Base-by-base conservation (phyloP, 1,284 basidiomycete genomes). In the Apiotrichum veenhuisii region DNA sequence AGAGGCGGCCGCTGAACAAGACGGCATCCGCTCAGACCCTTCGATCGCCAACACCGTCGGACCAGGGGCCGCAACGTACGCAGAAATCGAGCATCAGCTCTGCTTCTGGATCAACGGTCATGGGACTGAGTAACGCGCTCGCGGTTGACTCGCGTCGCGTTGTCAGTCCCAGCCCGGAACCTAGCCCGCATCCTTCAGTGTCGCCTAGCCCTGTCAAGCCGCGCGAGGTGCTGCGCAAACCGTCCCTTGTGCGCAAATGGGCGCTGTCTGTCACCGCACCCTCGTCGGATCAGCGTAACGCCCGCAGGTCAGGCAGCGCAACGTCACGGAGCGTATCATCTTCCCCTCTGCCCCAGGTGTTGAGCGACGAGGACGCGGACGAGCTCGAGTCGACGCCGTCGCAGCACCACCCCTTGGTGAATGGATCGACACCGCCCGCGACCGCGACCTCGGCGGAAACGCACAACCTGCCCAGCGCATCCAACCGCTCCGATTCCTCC, bases 241-340 rank as follows among this genome's bases (percentile, higher is more conserved):
- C 60, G 14, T 62, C 60, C 0, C 48, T 62, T 0, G 57, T 62
- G 40, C 60, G 60, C 52, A 62, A 62, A 42, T 62, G 60, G 60
- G 60, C 60, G 3, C 30, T 45, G 3, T 51, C 53, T 22, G 60
- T 58, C 26, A 40, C 47, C n/a, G n/a, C n/a, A n/a, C n/a, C n/a
- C n/a, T n/a, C n/a, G n/a, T n/a, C n/a, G n/a, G n/a, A n/a, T n/a
- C n/a, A n/a, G n/a, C n/a, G n/a, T n/a, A n/a, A n/a, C n/a, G n/a
- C n/a, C n/a, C n/a, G n/a, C n/a, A n/a, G n/a, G n/a, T n/a, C n/a
- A n/a, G n/a, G n/a, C n/a, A n/a, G n/a, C n/a, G n/a, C n/a, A n/a
- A n/a, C n/a, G 11, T 33, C 46, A 10, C 30, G 46, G 30, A 48
- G 34, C 30, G 15, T 25, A 2, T 11, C 18, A 3, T 48, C 46